These are phyloP conservation scores for Wickerhamomyces canadensis DNA, from an alignment of 805 yeast genomes.

Conservation along the genomic window DNA sequence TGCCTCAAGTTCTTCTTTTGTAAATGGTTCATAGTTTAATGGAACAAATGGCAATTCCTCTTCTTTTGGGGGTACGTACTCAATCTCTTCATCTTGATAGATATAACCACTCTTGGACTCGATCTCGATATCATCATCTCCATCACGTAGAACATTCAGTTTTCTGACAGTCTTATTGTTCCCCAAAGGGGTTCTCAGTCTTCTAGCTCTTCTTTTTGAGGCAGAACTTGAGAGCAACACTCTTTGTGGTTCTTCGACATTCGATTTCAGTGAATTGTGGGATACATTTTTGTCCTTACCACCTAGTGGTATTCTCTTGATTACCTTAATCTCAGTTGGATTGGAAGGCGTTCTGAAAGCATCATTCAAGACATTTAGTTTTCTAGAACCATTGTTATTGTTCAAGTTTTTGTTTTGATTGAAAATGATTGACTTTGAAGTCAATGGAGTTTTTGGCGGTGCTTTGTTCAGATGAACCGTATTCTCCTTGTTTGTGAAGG, in stretches of 20 bases:
- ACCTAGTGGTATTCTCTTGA: slow-evolving; percentile 22
- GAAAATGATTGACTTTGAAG: slow-evolving; percentile 6
- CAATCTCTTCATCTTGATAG: slow-evolving; percentile 39
- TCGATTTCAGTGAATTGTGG: neutral
- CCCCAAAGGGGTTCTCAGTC: slow-evolving; percentile 15
- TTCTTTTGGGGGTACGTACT: slow-evolving; percentile 36
- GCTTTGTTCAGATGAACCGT: neutral
- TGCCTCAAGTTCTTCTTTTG: slow-evolving; percentile 26
- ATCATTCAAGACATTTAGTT: slow-evolving; percentile 2
- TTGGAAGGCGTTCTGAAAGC: slow-evolving; percentile 10
- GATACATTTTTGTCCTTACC: slow-evolving; percentile 20
- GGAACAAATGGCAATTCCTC: slow-evolving; percentile 40
- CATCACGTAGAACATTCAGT: slow-evolving; percentile 29
- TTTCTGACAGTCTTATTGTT: slow-evolving; percentile 22
- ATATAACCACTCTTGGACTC: slow-evolving; percentile 8
- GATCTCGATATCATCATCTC: slow-evolving; percentile 14
- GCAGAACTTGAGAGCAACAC: slow-evolving; percentile 3
- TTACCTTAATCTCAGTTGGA: neutral
- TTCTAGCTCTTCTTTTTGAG: slow-evolving; percentile 10
- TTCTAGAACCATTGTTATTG: neutral
- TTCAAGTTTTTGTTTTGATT: slow-evolving; percentile 2
- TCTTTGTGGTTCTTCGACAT: neutral
- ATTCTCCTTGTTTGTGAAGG: slow-evolving; percentile 16
- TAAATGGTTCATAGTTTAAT: slow-evolving; percentile 36
- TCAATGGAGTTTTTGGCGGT: slow-evolving; percentile 5